Conservation (phyloP, 352 stramenopile genomes). For the Elongisporangium anandrum region DNA sequence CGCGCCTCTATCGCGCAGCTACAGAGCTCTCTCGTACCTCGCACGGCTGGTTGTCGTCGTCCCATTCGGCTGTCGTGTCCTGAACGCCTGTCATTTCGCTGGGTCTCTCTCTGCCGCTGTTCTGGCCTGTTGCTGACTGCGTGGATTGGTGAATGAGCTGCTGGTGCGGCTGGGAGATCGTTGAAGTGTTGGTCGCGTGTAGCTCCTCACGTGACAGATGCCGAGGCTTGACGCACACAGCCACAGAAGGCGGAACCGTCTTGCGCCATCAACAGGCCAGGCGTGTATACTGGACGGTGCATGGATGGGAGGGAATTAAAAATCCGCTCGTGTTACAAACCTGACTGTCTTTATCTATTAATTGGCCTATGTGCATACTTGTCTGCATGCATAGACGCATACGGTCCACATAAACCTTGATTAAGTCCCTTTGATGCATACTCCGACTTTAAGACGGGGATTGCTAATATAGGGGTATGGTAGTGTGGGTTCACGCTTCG, state of each 20-base stretch:
- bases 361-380: background rate
- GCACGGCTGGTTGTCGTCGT: background rate
- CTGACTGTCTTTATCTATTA: background rate
- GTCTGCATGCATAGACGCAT: background rate
- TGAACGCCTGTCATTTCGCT: slow-evolving; percentile 2
- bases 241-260: background rate
- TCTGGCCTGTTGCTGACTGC: background rate
- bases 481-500: background rate
- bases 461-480: background rate
- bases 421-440: background rate
- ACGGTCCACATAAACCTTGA: background rate
- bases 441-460: background rate
- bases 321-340: slow-evolving; percentile 1
- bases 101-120: background rate
- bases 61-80: background rate
- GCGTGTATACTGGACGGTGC: background rate
- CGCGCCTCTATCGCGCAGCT: background rate
- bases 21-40: background rate
- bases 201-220: background rate
- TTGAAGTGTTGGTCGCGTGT: slow-evolving; percentile 1
- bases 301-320: background rate
- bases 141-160: background rate
- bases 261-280: background rate
- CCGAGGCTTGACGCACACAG: background rate
- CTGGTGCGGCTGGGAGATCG: background rate